Evolutionary conservation across 805 yeast genomes (phyloP).

Genomic region (Saccharomyces cerevisiae): DNA sequence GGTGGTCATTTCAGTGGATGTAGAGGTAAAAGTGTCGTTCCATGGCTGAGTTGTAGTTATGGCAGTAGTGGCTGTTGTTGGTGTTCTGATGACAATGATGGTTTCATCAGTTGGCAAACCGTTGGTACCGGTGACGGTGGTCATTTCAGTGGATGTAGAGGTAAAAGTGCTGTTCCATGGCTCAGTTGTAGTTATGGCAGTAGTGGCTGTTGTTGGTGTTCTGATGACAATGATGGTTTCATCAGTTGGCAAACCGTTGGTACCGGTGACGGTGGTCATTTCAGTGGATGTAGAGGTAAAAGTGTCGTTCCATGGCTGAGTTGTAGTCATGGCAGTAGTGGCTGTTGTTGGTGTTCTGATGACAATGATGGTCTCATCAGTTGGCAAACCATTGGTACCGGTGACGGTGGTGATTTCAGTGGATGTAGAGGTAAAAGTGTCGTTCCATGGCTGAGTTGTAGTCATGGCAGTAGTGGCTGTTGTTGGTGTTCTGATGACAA

Average conservation of each 20-base stretch:
- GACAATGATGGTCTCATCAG: background rate
- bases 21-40: background rate
- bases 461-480: background rate
- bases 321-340: background rate
- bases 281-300: background rate
- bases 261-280: background rate
- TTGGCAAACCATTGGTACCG: background rate
- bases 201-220: background rate
- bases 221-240: background rate
- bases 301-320: background rate
- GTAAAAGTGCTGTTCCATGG: background rate
- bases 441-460: background rate
- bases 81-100: background rate
- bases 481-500: too few species aligned
- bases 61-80: background rate
- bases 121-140: background rate
- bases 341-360: background rate
- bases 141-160: background rate
- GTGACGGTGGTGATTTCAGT: background rate
- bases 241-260: background rate
- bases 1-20: background rate
- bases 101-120: background rate
- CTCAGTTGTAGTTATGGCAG: background rate
- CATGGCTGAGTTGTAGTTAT: too few species aligned
- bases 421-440: background rate